These are phyloP conservation scores for Dalechampia spathulata DNA, from an alignment of 441 rosid genomes.

Conservation along the genomic window DNA sequence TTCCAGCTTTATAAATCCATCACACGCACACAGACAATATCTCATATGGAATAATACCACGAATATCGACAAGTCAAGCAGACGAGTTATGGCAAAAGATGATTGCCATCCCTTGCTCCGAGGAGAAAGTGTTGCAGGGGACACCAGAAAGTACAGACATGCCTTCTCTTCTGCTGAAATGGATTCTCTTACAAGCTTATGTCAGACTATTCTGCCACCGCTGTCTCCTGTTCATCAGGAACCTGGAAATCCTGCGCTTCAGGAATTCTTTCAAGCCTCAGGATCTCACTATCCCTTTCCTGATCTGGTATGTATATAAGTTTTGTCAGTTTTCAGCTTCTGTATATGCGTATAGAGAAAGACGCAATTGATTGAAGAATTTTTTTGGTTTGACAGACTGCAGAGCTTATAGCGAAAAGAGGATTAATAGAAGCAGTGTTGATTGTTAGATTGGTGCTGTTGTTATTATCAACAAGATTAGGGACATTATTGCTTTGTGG, in stretches of 20 bases:
- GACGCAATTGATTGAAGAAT: no score
- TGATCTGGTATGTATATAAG: conserved; percentile 42
- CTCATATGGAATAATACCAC: no score
- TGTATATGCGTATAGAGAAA: no score
- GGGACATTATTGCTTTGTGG: conserved; percentile 78
- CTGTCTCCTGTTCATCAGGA: neutral
- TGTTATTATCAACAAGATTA: conserved; percentile 41
- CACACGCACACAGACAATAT: no score
- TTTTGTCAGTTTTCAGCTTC: no score
- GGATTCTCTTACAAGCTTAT: conserved; percentile 36
- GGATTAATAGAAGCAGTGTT: conserved; percentile 27
- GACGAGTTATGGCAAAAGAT: no score
- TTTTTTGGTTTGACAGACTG: conserved; percentile 21
- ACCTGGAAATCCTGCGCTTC: conserved; percentile 15
- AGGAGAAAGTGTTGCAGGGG: conserved; percentile 18
- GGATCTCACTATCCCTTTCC: conserved; percentile 41
- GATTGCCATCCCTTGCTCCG: conserved; percentile 35
- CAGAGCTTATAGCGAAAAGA: conserved; percentile 37
- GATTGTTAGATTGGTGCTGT: conserved; percentile 27
- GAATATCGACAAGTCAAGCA: no score
- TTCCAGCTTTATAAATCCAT: no score
- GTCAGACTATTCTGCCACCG: conserved; percentile 52
- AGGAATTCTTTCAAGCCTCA: conserved; percentile 43
- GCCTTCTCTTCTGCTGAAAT: conserved; percentile 51
- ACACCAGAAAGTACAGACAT: conserved; percentile 18